phyloP scores from a whole-genome alignment of 306 rosid genomes.

The Vigna nakashimae region DNA sequence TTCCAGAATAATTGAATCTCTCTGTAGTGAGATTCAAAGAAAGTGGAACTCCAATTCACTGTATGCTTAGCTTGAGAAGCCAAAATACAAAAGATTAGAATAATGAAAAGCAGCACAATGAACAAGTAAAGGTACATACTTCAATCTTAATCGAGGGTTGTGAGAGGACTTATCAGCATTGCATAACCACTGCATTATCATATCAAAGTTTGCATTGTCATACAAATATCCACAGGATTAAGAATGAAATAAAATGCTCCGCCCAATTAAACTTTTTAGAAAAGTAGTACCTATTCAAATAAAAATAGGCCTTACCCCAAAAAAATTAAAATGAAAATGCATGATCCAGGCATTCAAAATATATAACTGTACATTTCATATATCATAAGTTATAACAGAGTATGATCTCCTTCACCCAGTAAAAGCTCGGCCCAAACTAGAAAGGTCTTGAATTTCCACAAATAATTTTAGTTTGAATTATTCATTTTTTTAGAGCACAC shows the following conservation, averaged over 20 bases:
- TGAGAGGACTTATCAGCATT: slow-evolving; percentile 95
- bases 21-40: neutral
- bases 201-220: slow-evolving; percentile 11
- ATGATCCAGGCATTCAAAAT: slow-evolving; percentile 1
- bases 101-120: neutral
- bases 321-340: neutral
- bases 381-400: neutral
- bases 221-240: slow-evolving; percentile 27
- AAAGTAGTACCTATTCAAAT: slow-evolving; percentile 2
- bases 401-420: neutral
- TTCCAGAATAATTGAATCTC: slow-evolving; percentile 23
- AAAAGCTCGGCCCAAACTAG: neutral
- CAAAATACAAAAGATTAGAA: neutral
- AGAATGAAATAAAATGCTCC: slow-evolving; percentile 20
- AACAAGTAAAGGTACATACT: slow-evolving; percentile 61
- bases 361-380: neutral
- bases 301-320: neutral
- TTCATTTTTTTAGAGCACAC: slow-evolving; percentile 50
- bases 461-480: slow-evolving; percentile 14
- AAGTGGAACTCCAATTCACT: neutral
- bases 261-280: slow-evolving; percentile 7
- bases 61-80: slow-evolving; percentile 18
- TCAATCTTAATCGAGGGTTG: slow-evolving; percentile 80
- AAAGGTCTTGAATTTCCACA: neutral
- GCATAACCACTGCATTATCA: slow-evolving; percentile 89